phyloP scores from a whole-genome alignment of 805 yeast species.

The Myxozyma neotropica region DNA sequence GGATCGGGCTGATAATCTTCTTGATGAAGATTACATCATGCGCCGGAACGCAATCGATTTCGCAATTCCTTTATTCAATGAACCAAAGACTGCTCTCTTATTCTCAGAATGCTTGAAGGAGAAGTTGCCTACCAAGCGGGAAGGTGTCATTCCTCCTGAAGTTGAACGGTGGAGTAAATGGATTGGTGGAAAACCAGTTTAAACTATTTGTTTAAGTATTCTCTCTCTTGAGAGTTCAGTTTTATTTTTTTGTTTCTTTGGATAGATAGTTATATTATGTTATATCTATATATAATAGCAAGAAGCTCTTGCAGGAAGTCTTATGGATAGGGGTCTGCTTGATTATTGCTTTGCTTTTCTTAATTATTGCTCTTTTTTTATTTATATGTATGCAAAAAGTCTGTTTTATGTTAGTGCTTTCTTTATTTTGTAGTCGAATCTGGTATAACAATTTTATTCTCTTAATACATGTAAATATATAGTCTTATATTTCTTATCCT shows the following conservation, averaged over 20 bases:
- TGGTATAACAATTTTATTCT: too few species aligned
- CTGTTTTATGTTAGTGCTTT: too few species aligned
- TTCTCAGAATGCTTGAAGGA: constrained; percentile 81
- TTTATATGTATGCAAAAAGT: neutral
- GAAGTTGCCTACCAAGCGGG: constrained; percentile 58
- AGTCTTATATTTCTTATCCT: too few species aligned
- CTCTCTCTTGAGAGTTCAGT: neutral
- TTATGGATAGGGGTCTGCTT: neutral
- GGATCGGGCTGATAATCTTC: constrained; percentile 80
- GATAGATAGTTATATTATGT: neutral
- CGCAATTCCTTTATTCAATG: constrained; percentile 94
- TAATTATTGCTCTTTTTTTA: neutral
- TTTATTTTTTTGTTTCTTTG: neutral
- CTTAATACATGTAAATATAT: too few species aligned
- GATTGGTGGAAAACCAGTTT: constrained; percentile 89
- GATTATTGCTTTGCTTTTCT: neutral
- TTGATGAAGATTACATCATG: constrained; percentile 94
- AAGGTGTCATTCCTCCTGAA: constrained; percentile 75
- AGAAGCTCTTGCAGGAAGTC: neutral
- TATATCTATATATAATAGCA: too few species aligned
- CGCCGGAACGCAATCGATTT: constrained; percentile 99
- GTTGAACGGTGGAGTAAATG: constrained; percentile 97
- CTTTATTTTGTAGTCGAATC: too few species aligned
- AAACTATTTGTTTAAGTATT: constrained; percentile 16
- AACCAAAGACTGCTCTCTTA: constrained; percentile 86